Evolutionary conservation across 352 stramenopile species (phyloP).

Genomic region (Globisporangium cylindrosporum): DNA sequence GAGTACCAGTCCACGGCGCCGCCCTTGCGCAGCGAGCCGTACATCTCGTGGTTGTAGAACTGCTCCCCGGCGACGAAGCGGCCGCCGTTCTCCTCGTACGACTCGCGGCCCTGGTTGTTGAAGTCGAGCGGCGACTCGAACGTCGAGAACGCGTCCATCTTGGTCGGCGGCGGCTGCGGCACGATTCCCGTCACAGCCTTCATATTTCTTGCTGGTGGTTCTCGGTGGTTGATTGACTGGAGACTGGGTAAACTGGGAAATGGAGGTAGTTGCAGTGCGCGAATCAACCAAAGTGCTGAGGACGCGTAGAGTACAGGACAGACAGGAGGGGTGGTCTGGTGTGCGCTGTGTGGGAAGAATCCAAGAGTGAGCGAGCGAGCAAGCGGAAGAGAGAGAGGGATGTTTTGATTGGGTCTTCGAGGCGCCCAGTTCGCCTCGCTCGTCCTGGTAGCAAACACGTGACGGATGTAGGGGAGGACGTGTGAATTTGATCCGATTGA

Average conservation of each 20-base stretch:
- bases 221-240: not conserved
- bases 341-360: constrained; percentile 12
- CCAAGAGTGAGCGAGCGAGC: not conserved
- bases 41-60: constrained; percentile 61
- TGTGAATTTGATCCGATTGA: not conserved
- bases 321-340: not conserved
- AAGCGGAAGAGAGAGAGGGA: not conserved
- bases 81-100: constrained; percentile 29
- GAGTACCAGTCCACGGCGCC: constrained; percentile 54
- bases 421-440: too few species aligned
- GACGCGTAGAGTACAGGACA: not conserved
- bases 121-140: not conserved
- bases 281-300: not conserved
- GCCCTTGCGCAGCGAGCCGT: constrained; percentile 53
- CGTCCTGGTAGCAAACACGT: not conserved
- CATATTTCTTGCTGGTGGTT: not conserved
- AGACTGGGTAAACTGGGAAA: not conserved
- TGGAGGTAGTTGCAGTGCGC: not conserved
- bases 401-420: not conserved
- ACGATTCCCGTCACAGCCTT: not conserved
- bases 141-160: not conserved
- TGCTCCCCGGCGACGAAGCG: constrained; percentile 67
- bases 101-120: not conserved
- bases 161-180: not conserved
- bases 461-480: not conserved